These are phyloP conservation scores for Marvania coccoides DNA, from an alignment of 139 green algal species.

Conservation along the genomic window DNA sequence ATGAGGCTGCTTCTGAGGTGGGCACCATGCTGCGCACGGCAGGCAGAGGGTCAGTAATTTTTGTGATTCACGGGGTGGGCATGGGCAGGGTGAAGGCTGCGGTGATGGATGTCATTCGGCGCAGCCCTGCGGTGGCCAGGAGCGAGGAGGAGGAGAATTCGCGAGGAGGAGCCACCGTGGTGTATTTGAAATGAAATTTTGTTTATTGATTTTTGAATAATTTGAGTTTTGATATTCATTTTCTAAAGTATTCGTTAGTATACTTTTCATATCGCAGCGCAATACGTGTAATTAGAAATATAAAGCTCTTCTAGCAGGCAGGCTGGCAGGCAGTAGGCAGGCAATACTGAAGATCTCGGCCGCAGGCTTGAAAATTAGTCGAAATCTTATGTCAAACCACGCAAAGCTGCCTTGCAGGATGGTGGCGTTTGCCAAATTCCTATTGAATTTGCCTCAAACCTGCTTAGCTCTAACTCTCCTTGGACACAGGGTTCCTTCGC, in stretches of 20 bases:
- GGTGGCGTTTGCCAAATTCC: no score
- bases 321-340: no score
- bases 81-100: slow-evolving; percentile 27
- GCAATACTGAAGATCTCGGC: no score
- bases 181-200: not conserved
- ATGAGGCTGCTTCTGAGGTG: slow-evolving; percentile 17
- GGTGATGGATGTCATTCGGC: slow-evolving; percentile 19
- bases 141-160: slow-evolving; percentile 16
- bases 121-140: not conserved
- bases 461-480: no score
- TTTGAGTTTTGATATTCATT: not conserved
- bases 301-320: no score
- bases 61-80: slow-evolving; percentile 44
- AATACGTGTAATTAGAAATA: no score
- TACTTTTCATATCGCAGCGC: no score
- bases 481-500: no score
- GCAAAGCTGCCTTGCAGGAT: not conserved
- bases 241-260: no score
- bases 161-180: slow-evolving; percentile 34
- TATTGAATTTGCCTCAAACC: no score
- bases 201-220: not conserved
- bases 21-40: slow-evolving; percentile 4
- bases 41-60: slow-evolving; percentile 13
- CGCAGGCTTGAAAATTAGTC: not conserved
- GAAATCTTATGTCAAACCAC: no score